These are phyloP conservation scores for Cyberlindnera xylosilytica DNA, from an alignment of 805 yeast genomes.

Conservation along the genomic window DNA sequence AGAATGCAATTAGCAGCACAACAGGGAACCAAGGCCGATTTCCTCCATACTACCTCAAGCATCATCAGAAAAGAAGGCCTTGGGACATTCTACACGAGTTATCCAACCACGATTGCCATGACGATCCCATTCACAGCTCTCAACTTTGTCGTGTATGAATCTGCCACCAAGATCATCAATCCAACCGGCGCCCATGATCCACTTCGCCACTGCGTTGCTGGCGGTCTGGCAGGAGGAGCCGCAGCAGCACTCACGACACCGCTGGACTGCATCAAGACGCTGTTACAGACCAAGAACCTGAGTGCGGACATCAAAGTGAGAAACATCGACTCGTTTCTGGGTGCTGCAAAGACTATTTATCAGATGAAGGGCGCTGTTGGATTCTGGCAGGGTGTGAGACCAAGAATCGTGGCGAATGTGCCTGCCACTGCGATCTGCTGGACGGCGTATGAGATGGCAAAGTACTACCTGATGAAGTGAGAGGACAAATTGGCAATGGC, in stretches of 20 bases:
- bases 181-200: slow-evolving; percentile 83
- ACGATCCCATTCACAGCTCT: slow-evolving; percentile 93
- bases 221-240: slow-evolving; percentile 90
- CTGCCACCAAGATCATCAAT: slow-evolving; percentile 67
- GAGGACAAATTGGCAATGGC: too few relatives aligned
- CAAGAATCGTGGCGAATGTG: slow-evolving; percentile 87
- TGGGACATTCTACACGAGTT: slow-evolving; percentile 78
- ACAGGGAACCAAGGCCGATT: slow-evolving; percentile 4
- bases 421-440: slow-evolving; percentile 96
- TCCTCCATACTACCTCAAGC: slow-evolving; percentile 15
- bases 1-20: slow-evolving; percentile 67
- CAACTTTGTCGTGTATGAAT: slow-evolving; percentile 90
- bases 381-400: slow-evolving; percentile 80
- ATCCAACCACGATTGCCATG: slow-evolving; percentile 93
- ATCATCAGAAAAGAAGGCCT: slow-evolving; percentile 53
- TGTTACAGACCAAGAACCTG: slow-evolving; percentile 77
- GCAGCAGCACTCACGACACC: slow-evolving; percentile 97
- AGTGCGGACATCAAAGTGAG: slow-evolving; percentile 39
- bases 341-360: slow-evolving; percentile 70
- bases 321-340: slow-evolving; percentile 58
- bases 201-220: slow-evolving; percentile 85
- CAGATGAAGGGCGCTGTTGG: slow-evolving; percentile 57
- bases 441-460: slow-evolving; percentile 98
- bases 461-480: slow-evolving; percentile 35
- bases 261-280: slow-evolving; percentile 87